phyloP scores from a whole-genome alignment of 768 basidiomycete species.

The Suillus alpinus region DNA sequence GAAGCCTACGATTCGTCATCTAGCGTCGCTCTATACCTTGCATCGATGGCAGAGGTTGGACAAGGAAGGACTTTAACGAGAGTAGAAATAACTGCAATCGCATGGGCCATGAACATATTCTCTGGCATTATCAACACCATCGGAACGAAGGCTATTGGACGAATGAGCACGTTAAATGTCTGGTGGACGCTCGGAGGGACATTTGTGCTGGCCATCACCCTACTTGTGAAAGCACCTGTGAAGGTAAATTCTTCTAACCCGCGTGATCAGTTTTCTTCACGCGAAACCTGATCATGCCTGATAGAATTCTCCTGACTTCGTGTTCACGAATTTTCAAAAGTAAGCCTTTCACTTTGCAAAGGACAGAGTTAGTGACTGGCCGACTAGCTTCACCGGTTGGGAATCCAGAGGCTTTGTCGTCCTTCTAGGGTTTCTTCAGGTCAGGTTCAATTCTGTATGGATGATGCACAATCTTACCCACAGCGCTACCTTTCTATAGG shows the following conservation, averaged over 20 bases:
- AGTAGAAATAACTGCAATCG: slow-evolving; percentile 50
- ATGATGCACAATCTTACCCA: not conserved
- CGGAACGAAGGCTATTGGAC: slow-evolving; percentile 57
- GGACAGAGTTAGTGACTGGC: not conserved
- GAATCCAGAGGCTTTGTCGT: slow-evolving; percentile 52
- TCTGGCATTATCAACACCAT: slow-evolving; percentile 55
- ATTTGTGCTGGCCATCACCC: slow-evolving; percentile 49
- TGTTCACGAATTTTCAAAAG: slow-evolving; percentile 59
- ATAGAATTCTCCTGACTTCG: slow-evolving; percentile 51
- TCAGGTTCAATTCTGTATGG: not conserved
- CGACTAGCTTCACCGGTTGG: slow-evolving; percentile 54
- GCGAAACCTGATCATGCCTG: not conserved
- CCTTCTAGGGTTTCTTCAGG: slow-evolving; percentile 46
- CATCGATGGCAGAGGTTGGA: slow-evolving; percentile 50
- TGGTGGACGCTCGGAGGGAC: slow-evolving; percentile 65
- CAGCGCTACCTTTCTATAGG: slow-evolving; percentile 41
- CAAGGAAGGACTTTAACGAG: slow-evolving; percentile 43
- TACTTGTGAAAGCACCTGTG: slow-evolving; percentile 54
- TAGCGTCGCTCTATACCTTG: slow-evolving; percentile 52
- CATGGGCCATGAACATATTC: slow-evolving; percentile 55
- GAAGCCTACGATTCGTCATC: not conserved
- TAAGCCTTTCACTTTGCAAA: slow-evolving; percentile 16
- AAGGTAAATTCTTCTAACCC: slow-evolving; percentile 36
- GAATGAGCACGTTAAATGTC: slow-evolving; percentile 52
- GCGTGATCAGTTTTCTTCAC: slow-evolving; percentile 12